phyloP scores from a whole-genome alignment of 2,329 filamentous ascomycete genomes.

The Penicillium rolfsii region DNA sequence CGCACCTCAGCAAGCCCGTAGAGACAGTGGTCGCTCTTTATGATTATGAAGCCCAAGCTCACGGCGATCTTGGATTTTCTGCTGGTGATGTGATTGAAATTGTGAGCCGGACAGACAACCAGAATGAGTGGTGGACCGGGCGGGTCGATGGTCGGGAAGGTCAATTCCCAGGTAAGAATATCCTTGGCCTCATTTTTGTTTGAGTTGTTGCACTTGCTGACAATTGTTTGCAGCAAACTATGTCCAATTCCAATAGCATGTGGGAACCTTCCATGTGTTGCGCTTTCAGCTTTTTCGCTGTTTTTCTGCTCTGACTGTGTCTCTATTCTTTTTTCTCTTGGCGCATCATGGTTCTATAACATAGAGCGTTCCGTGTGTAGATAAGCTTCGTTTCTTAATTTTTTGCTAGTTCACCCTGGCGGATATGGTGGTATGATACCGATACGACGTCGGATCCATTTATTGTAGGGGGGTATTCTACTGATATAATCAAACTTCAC shows the following conservation, averaged over 20 bases:
- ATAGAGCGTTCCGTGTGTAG: constrained; percentile 34
- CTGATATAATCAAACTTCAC: background rate
- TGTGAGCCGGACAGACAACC: constrained; percentile 76
- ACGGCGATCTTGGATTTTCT: constrained; percentile 88
- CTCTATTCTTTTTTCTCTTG: constrained; percentile 15
- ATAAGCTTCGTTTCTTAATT: constrained; percentile 25
- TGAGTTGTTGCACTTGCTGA: constrained; percentile 10
- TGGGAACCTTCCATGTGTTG: background rate
- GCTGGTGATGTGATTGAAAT: constrained; percentile 92
- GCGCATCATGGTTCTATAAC: constrained; percentile 27
- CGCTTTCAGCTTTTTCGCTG: constrained; percentile 4
- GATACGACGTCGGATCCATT: constrained; percentile 6
- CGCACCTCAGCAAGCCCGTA: constrained; percentile 67
- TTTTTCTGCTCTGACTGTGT: background rate
- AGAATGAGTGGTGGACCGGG: constrained; percentile 97
- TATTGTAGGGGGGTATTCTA: background rate
- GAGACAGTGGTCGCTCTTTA: constrained; percentile 91
- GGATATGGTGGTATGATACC: constrained; percentile 14
- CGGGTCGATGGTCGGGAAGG: constrained; percentile 77
- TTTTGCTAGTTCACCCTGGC: constrained; percentile 13
- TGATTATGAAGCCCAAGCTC: constrained; percentile 93
- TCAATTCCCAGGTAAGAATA: constrained; percentile 84
- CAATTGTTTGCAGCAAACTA: constrained; percentile 39
- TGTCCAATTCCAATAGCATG: constrained; percentile 38
- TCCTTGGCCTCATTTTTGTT: background rate